phyloP scores from a whole-genome alignment of 2,329 filamentous ascomycete species.

The Aspergillus nomiae region DNA sequence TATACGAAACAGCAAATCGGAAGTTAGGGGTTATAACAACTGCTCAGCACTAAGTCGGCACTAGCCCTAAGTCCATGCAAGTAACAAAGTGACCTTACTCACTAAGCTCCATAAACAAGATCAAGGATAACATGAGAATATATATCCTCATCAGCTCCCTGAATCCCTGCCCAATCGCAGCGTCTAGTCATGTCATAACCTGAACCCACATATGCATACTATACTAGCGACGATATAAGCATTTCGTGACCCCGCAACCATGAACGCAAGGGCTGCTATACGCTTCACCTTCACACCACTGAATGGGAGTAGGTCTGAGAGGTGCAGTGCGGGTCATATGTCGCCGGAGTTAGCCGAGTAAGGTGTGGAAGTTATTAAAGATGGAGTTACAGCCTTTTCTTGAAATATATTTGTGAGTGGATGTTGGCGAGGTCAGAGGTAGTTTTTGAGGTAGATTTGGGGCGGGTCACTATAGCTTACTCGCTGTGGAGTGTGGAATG shows the following conservation, averaged over 20 bases:
- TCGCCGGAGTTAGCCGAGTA: no score
- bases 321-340: not conserved
- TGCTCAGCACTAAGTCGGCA: not conserved
- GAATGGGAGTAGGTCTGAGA: not conserved
- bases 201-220: not conserved
- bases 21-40: not conserved
- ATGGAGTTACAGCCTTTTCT: not conserved
- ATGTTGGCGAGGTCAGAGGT: not conserved
- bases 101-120: not conserved
- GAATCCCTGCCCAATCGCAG: not conserved
- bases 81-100: not conserved
- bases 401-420: not conserved
- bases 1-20: not conserved
- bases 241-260: not conserved
- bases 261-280: not conserved
- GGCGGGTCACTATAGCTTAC: no score
- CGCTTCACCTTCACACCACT: no score
- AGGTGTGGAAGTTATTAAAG: not conserved
- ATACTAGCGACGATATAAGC: not conserved
- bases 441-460: no score
- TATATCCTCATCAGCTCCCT: not conserved
- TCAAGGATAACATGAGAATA: not conserved
- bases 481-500: accelerated
- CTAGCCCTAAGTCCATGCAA: not conserved
- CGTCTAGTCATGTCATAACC: not conserved